phyloP scores from a whole-genome alignment of 2,329 filamentous ascomycete species.

The Nemania bipapillata region DNA sequence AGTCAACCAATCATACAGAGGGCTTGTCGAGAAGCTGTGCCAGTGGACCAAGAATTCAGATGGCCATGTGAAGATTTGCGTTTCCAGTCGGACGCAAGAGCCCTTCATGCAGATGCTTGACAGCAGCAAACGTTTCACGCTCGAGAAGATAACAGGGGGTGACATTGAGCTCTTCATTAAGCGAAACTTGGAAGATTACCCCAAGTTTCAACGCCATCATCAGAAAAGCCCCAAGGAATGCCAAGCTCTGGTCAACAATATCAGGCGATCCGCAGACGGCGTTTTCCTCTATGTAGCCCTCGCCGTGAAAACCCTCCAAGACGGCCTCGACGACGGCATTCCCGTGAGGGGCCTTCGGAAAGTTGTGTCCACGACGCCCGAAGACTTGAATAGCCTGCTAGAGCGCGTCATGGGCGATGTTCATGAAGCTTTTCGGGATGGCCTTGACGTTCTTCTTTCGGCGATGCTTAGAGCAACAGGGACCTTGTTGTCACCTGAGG shows the following conservation, averaged over 20 bases:
- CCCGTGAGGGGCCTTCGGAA: not conserved
- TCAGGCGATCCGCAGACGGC: not conserved
- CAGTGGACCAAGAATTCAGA: constrained; percentile 1
- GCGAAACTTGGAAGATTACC: not conserved
- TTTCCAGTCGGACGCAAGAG: constrained; percentile 10
- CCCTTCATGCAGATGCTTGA: constrained; percentile 20
- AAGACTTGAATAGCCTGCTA: not conserved
- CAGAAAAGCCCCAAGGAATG: not conserved
- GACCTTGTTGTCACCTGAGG: not conserved
- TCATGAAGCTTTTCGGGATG: not conserved
- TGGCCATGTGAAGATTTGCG: constrained; percentile 18
- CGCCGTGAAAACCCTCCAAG: not conserved
- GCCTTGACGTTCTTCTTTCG: constrained; percentile 13
- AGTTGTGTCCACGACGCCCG: not conserved
- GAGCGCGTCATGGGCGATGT: not conserved
- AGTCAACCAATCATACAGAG: constrained; percentile 1
- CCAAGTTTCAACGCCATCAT: not conserved
- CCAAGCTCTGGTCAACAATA: not conserved
- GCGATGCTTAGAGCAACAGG: constrained; percentile 5
- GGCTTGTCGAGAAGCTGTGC: constrained; percentile 2
- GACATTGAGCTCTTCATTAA: constrained; percentile 9
- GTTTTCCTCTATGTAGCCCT: constrained; percentile 15
- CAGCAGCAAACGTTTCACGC: not conserved
- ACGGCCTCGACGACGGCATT: not conserved
- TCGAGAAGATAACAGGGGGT: not conserved